Evolutionary conservation across 2,329 filamentous ascomycete genomes (phyloP).

Genomic region (Talaromyces sp.): DNA sequence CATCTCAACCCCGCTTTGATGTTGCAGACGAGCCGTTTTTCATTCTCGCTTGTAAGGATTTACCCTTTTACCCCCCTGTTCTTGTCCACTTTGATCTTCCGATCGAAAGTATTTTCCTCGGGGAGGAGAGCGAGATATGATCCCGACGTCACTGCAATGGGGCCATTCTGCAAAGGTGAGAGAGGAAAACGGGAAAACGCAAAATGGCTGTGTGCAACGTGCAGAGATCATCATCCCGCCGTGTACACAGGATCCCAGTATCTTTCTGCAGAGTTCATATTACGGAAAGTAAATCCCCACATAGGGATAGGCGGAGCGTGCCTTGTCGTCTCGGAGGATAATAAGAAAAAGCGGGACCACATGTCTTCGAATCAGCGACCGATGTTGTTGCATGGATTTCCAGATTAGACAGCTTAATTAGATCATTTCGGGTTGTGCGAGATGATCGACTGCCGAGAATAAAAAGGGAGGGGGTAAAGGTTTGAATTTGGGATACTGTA

Average conservation of each 20-base stretch:
- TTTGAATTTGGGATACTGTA: not conserved
- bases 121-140: not conserved
- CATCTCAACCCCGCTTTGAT: not conserved
- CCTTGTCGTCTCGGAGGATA: too few relatives aligned
- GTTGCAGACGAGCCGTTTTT: constrained; percentile 1
- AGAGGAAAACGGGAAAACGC: not conserved
- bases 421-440: too few relatives aligned
- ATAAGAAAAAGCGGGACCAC: too few relatives aligned
- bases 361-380: too few relatives aligned
- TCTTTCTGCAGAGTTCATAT: not conserved
- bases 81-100: too few relatives aligned
- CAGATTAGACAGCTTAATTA: too few relatives aligned
- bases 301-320: too few relatives aligned
- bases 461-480: not conserved
- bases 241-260: not conserved
- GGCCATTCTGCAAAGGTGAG: not conserved
- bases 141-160: not conserved
- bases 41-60: not conserved
- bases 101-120: not conserved
- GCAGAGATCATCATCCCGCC: not conserved
- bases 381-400: too few relatives aligned
- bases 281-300: too few relatives aligned
- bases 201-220: not conserved
- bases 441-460: not conserved
- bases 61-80: not conserved